phyloP scores from a whole-genome alignment of 2,329 filamentous ascomycete genomes.

The Thermoascus crustaceus region DNA sequence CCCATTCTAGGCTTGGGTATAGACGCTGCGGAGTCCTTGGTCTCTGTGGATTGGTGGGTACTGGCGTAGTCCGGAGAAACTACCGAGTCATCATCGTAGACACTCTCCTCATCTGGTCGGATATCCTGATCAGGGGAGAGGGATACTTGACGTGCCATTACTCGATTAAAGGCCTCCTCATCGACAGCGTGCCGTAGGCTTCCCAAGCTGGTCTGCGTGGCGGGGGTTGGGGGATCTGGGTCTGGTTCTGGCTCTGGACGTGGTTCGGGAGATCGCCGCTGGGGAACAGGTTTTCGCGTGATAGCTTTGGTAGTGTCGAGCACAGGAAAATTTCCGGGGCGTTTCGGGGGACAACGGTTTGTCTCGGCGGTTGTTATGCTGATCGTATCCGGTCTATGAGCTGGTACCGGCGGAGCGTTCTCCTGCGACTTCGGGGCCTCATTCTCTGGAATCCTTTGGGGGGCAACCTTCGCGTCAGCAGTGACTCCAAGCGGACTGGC shows the following conservation, averaged over 20 bases:
- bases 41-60: slow-evolving; percentile 48
- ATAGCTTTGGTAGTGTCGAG: slow-evolving; percentile 39
- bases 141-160: slow-evolving; percentile 26
- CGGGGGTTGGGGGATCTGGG: slow-evolving; percentile 14
- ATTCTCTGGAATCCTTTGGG: slow-evolving; percentile 4
- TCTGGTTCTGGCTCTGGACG: slow-evolving; percentile 4
- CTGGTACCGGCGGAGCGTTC: slow-evolving; percentile 5
- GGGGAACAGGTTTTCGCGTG: slow-evolving; percentile 46
- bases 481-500: slow-evolving; percentile 24
- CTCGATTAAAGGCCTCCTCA: slow-evolving; percentile 44
- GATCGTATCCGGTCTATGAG: slow-evolving; percentile 3
- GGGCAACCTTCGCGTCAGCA: slow-evolving; percentile 18
- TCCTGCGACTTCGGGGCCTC: slow-evolving; percentile 6
- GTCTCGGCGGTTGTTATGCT: neutral
- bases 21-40: slow-evolving; percentile 31
- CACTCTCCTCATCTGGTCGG: slow-evolving; percentile 29
- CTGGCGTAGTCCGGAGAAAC: slow-evolving; percentile 72
- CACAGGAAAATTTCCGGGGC: slow-evolving; percentile 8
- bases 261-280: slow-evolving; percentile 17
- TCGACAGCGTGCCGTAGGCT: slow-evolving; percentile 37
- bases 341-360: neutral
- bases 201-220: slow-evolving; percentile 31
- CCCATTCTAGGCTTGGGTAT: slow-evolving; percentile 62
- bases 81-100: slow-evolving; percentile 56
- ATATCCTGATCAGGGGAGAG: slow-evolving; percentile 19